A percentile compares a stretch with the other conserved stretches of the same genome.
phyloP scores from a whole-genome alignment of 2,329 filamentous ascomycete species.

The Hypoxylon sp. region DNA sequence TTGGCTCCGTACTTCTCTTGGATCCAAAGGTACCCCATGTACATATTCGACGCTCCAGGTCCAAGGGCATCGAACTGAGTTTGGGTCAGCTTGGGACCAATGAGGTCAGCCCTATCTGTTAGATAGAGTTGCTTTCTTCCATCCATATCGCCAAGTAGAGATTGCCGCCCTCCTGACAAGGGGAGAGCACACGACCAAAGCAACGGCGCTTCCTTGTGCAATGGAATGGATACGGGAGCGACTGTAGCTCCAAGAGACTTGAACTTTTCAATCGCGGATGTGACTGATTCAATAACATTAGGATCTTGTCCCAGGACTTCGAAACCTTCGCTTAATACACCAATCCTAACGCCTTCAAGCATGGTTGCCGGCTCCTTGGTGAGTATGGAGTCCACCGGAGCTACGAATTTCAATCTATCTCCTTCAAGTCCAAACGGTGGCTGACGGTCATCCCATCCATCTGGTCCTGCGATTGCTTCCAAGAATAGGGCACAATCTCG shows the following conservation, averaged over 20 bases:
- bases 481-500: constrained; percentile 46
- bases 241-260: constrained; percentile 43
- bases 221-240: constrained; percentile 42
- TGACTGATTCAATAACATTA: constrained; percentile 38
- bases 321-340: constrained; percentile 45
- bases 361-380: constrained; percentile 26
- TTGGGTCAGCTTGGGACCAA: constrained; percentile 38
- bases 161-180: constrained; percentile 30
- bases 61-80: constrained; percentile 43
- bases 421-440: constrained; percentile 36
- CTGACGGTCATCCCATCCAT: constrained; percentile 48
- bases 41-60: constrained; percentile 39
- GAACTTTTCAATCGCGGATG: constrained; percentile 41
- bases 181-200: constrained; percentile 37
- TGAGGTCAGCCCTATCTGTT: constrained; percentile 37
- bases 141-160: constrained; percentile 35
- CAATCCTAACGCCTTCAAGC: constrained; percentile 44
- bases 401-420: constrained; percentile 30
- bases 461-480: constrained; percentile 45
- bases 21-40: constrained; percentile 39
- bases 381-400: constrained; percentile 30
- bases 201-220: constrained; percentile 39
- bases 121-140: constrained; percentile 41
- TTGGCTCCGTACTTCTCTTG: constrained; percentile 40
- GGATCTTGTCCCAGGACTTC: constrained; percentile 39